Evolutionary conservation across 2,329 filamentous ascomycete species (phyloP).

Genomic region (Fusarium nodosum): DNA sequence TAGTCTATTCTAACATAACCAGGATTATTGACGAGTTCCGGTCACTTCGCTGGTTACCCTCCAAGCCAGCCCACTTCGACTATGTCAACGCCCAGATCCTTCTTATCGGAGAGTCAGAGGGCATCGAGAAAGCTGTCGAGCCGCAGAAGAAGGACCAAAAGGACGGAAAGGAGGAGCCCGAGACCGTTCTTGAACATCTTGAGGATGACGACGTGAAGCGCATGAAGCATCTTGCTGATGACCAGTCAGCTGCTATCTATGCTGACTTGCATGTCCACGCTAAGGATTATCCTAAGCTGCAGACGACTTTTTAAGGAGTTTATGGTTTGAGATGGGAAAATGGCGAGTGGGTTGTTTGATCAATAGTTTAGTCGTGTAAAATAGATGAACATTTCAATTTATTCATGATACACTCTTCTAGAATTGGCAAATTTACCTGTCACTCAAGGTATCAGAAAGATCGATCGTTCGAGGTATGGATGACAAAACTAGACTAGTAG

Average conservation of each 20-base stretch:
- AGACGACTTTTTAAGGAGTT: conserved; percentile 47
- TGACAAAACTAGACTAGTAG: no score
- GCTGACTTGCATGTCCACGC: conserved; percentile 45
- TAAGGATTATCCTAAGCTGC: conserved; percentile 49
- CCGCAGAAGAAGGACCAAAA: conserved; percentile 50
- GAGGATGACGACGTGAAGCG: conserved; percentile 80
- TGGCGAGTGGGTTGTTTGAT: not conserved
- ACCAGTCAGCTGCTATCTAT: conserved; percentile 57
- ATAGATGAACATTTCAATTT: no score
- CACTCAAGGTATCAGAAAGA: no score
- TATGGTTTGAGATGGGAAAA: not conserved
- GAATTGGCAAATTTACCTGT: no score
- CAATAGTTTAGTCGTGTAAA: no score
- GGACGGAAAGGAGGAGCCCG: conserved; percentile 64
- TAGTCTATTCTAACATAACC: conserved; percentile 1
- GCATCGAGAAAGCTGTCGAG: conserved; percentile 69
- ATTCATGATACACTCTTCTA: no score
- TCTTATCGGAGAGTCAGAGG: conserved; percentile 78
- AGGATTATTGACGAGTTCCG: conserved; percentile 80
- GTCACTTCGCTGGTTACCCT: conserved; percentile 79
- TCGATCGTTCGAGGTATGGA: no score
- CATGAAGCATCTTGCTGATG: conserved; percentile 65
- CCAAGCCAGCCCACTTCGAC: conserved; percentile 79
- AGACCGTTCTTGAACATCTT: conserved; percentile 80
- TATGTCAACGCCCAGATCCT: conserved; percentile 82